These are phyloP conservation scores for Ascoidea tarda DNA, from an alignment of 805 yeast species.

Conservation along the genomic window DNA sequence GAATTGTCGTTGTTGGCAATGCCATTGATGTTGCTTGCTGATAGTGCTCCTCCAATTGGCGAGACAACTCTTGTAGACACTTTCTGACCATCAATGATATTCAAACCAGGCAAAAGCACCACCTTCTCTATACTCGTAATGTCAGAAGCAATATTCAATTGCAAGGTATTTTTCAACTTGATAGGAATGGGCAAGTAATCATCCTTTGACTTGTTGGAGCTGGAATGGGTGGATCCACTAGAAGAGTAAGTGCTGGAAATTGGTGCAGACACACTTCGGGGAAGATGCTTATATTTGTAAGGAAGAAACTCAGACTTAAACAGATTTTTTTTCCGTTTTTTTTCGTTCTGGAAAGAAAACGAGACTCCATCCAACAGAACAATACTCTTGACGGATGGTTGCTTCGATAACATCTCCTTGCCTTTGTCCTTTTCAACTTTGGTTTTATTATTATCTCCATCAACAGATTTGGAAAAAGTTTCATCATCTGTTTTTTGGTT, in stretches of 20 bases:
- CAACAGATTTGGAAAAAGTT: not conserved
- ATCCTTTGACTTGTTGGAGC: constrained; percentile 5
- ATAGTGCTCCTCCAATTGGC: constrained; percentile 1
- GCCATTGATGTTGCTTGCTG: not conserved
- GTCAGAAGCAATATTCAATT: not conserved
- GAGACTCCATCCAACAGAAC: not conserved
- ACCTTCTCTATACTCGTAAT: not conserved
- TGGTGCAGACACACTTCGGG: too few species aligned
- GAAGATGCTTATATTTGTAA: constrained; percentile 7
- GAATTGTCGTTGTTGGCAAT: constrained; percentile 4
- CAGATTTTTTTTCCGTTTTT: constrained; percentile 7
- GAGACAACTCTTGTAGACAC: not conserved
- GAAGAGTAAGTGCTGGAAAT: too few species aligned
- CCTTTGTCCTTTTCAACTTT: not conserved
- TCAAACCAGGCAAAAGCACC: not conserved
- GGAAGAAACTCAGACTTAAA: constrained; percentile 11
- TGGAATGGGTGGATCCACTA: too few species aligned
- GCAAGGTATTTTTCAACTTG: constrained; percentile 4
- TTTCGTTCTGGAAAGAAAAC: too few species aligned
- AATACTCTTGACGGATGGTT: constrained; percentile 3
- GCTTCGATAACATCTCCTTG: not conserved
- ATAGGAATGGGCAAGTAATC: constrained; percentile 17
- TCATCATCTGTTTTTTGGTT: not conserved
- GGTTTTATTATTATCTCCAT: too few species aligned
- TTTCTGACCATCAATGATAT: not conserved